Percentiles rank a stretch among this genome's conserved stretches.
Evolutionary conservation across 2,329 filamentous ascomycete species (phyloP).

Genomic region (Apiospora hydei): DNA sequence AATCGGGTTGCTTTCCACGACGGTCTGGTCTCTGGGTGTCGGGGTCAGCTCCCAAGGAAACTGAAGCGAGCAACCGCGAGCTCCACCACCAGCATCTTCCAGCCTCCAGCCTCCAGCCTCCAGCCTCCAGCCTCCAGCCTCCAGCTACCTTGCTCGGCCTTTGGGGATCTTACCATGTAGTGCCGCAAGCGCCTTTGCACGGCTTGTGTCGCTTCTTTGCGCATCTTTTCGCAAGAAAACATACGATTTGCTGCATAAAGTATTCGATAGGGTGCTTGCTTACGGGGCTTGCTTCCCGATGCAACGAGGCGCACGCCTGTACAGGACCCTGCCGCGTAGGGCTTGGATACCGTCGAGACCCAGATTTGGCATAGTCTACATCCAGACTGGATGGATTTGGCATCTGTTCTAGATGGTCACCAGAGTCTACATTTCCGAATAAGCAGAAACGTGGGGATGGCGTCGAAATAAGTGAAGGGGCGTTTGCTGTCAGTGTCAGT

Average conservation of each 20-base stretch:
- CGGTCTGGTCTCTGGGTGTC: neutral
- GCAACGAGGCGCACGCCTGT: neutral
- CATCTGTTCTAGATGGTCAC: neutral
- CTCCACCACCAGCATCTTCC: neutral
- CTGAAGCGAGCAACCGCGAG: neutral
- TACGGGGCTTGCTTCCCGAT: conserved; percentile 11
- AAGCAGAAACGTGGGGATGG: conserved; percentile 2
- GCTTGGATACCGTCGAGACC: neutral
- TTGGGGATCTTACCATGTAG: neutral
- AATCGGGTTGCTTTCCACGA: conserved; percentile 2
- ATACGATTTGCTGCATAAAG: neutral
- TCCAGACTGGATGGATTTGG: neutral
- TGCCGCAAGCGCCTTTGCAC: neutral
- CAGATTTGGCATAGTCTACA: neutral
- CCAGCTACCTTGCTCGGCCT: neutral
- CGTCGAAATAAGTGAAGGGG: neutral
- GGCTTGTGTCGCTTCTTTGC: neutral
- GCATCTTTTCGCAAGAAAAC: neutral
- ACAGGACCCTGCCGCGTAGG: neutral
- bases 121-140: neutral
- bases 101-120: neutral
- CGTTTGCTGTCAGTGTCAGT: neutral
- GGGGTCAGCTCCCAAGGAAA: neutral
- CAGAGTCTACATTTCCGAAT: neutral
- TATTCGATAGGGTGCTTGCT: neutral